phyloP scores from a whole-genome alignment of 1,284 basidiomycete genomes.

The Ustilago hordei region DNA sequence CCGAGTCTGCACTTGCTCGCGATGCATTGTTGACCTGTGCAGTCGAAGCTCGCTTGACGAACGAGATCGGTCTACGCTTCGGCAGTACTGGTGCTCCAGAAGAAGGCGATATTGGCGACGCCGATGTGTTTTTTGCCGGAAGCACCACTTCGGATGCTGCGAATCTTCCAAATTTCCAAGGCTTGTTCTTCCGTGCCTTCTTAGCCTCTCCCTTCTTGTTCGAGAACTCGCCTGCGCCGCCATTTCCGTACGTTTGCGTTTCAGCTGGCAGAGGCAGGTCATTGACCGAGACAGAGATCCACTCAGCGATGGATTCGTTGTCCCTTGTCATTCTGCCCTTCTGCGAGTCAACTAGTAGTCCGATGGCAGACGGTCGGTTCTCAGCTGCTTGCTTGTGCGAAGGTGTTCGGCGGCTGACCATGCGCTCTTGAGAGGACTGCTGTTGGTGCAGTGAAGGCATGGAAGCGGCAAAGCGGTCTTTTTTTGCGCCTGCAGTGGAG shows the following conservation, averaged over 20 bases:
- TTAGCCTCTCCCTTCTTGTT: constrained; percentile 30
- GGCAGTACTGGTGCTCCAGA: background rate
- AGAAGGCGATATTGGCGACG: background rate
- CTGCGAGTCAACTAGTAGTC: constrained; percentile 35
- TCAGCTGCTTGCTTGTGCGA: constrained; percentile 11
- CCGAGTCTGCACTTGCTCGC: constrained; percentile 7
- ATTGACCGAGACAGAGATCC: constrained; percentile 46
- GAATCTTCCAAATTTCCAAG: constrained; percentile 41
- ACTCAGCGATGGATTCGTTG: constrained; percentile 47
- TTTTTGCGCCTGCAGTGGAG: constrained; percentile 2
- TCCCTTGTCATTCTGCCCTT: constrained; percentile 38
- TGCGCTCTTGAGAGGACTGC: background rate
- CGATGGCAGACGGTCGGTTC: constrained; percentile 26
- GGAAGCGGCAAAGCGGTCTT: constrained; percentile 39
- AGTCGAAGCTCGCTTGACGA: constrained; percentile 26
- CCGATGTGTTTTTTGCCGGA: constrained; percentile 10
- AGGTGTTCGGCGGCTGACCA: background rate
- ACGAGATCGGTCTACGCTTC: constrained; percentile 29
- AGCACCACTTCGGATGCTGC: constrained; percentile 41
- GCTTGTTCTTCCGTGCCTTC: constrained; percentile 33
- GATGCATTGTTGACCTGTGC: constrained; percentile 23
- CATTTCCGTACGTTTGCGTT: constrained; percentile 36
- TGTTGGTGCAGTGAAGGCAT: constrained; percentile 25
- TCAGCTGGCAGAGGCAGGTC: constrained; percentile 29
- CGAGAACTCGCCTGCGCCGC: constrained; percentile 41